A percentile compares a stretch with the other conserved stretches of the same genome.
Evolutionary conservation across 148 eudicot genomes (phyloP).

Genomic region (Nepenthes gracilis): DNA sequence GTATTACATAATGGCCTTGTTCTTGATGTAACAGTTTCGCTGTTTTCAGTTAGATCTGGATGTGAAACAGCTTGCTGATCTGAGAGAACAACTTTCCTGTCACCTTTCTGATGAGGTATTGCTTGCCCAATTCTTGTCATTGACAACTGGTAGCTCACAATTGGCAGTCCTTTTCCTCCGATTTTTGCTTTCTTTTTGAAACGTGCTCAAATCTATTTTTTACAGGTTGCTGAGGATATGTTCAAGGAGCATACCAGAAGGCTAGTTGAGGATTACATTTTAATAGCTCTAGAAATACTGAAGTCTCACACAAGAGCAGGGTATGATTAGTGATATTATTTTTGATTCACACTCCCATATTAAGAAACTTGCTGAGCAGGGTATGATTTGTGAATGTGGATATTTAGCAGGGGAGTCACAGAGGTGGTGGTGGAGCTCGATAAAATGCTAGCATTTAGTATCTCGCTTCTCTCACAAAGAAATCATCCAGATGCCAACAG

Average conservation of each 20-base stretch:
- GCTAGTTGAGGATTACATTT: slow-evolving; percentile 67
- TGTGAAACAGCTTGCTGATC: slow-evolving; percentile 45
- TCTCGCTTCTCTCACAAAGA: slow-evolving; percentile 45
- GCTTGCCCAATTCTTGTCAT: background rate
- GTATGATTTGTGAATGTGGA: background rate
- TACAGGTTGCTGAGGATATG: slow-evolving; percentile 80
- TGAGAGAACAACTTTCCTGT: slow-evolving; percentile 66
- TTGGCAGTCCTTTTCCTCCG: background rate
- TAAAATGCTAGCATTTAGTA: slow-evolving; percentile 54
- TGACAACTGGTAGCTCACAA: background rate
- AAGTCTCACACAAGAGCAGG: slow-evolving; percentile 62
- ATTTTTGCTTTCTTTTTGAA: background rate
- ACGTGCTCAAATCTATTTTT: slow-evolving; percentile 7
- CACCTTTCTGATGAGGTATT: slow-evolving; percentile 86
- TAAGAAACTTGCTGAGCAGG: background rate
- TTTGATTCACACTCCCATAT: background rate
- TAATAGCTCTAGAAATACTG: slow-evolving; percentile 42
- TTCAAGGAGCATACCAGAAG: slow-evolving; percentile 68
- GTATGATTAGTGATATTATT: slow-evolving; percentile 25
- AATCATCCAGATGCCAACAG: slow-evolving; percentile 67
- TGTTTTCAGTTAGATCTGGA: slow-evolving; percentile 38
- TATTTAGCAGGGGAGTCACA: slow-evolving; percentile 39
- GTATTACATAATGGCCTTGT: background rate
- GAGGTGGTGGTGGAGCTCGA: slow-evolving; percentile 68
- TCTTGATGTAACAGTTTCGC: background rate